A percentile compares a stretch with the other conserved stretches of the same genome.
phyloP scores from a whole-genome alignment of 2,329 filamentous ascomycete species.

The Waltergamsia citrina region DNA sequence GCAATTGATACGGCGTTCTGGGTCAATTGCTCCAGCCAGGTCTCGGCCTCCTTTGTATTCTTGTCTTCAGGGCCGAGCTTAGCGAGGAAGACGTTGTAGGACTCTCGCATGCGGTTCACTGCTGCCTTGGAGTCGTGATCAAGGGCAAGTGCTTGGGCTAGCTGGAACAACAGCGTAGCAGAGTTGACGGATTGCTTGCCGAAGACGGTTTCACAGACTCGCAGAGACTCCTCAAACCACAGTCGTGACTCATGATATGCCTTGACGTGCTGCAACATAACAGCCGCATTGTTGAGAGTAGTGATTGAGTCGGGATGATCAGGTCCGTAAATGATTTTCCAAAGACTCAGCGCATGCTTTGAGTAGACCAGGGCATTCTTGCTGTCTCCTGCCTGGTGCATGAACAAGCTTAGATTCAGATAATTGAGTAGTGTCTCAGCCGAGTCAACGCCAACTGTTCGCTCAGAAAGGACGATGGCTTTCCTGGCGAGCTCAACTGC shows the following conservation, averaged over 20 bases:
- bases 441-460: conserved; percentile 87
- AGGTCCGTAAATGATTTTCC: conserved; percentile 92
- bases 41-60: conserved; percentile 97
- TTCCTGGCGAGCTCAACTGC: conserved; percentile 94
- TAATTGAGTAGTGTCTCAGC: conserved; percentile 92
- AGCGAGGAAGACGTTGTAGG: conserved; percentile 87
- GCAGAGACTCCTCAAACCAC: conserved; percentile 92
- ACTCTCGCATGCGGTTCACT: conserved; percentile 89
- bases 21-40: conserved; percentile 91
- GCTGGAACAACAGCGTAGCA: conserved; percentile 91
- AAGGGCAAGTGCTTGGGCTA: conserved; percentile 89
- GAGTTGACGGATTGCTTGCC: conserved; percentile 87
- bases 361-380: conserved; percentile 80
- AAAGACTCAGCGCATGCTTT: conserved; percentile 85
- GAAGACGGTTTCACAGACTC: conserved; percentile 81
- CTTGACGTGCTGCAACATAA: conserved; percentile 96
- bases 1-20: conserved; percentile 92
- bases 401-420: conserved; percentile 87
- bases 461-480: conserved; percentile 90
- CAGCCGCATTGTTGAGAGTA: conserved; percentile 95
- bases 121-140: conserved; percentile 90
- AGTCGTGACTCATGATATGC: conserved; percentile 87
- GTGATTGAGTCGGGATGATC: conserved; percentile 97
- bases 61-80: conserved; percentile 85
- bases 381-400: conserved; percentile 87